Evolutionary conservation across 768 basidiomycete species (phyloP).

Genomic region (Amanita pseudoporphyria): DNA sequence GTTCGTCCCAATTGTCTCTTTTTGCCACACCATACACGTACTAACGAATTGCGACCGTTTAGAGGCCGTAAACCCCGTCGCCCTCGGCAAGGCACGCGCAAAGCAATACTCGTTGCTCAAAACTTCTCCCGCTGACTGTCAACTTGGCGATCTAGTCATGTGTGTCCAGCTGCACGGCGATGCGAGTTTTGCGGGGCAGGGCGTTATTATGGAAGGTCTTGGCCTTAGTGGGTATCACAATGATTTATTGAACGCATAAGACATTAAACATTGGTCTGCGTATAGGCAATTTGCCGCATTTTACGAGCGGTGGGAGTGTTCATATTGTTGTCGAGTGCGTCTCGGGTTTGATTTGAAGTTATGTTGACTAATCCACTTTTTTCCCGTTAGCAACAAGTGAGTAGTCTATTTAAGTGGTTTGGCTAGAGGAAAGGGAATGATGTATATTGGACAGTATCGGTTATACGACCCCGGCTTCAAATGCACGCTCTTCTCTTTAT

Average conservation of each 20-base stretch:
- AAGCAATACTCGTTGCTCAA: constrained; percentile 81
- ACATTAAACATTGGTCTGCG: neutral
- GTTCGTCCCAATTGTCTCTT: constrained; percentile 31
- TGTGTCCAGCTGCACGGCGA: constrained; percentile 90
- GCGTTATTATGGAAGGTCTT: too few relatives aligned
- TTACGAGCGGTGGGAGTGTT: constrained; percentile 82
- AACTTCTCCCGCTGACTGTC: constrained; percentile 43
- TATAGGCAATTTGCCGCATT: constrained; percentile 80
- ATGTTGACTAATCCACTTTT: neutral
- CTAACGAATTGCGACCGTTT: constrained; percentile 3
- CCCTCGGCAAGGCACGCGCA: constrained; percentile 81
- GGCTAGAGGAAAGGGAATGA: constrained; percentile 1
- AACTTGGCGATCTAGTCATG: constrained; percentile 65
- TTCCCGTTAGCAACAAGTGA: constrained; percentile 45
- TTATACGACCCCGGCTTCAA: constrained; percentile 83
- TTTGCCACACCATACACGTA: neutral
- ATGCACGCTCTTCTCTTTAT: constrained; percentile 78
- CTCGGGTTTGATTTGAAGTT: neutral
- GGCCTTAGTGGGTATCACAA: too few relatives aligned
- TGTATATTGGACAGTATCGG: constrained; percentile 52
- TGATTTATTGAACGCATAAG: neutral
- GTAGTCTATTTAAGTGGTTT: constrained; percentile 7
- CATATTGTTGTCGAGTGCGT: constrained; percentile 88
- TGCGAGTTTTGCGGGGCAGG: constrained; percentile 86
- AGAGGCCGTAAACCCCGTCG: constrained; percentile 88